Evolutionary conservation across 2,329 filamentous ascomycete genomes (phyloP).

Genomic region (Chlorencoelia australis): DNA sequence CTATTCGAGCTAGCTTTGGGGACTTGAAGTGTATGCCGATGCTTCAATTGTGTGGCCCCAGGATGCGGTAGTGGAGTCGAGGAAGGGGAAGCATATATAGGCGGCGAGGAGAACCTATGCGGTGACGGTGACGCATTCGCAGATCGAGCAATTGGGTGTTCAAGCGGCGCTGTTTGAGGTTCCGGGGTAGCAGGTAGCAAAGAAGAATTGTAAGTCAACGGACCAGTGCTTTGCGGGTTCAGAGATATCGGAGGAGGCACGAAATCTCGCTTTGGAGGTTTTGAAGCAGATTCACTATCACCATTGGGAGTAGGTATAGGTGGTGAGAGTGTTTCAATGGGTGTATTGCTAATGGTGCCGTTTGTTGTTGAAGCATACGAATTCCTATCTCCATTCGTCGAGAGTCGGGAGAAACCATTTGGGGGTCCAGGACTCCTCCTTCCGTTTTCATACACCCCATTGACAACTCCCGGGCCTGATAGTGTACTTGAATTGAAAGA

Average conservation of each 20-base stretch:
- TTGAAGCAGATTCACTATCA: constrained; percentile 17
- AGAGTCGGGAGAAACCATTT: constrained; percentile 18
- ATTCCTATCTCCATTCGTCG: constrained; percentile 16
- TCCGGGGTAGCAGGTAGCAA: constrained; percentile 22
- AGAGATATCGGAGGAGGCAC: constrained; percentile 19
- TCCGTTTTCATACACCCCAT: constrained; percentile 22
- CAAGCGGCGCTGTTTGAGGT: constrained; percentile 16
- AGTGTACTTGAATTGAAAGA: constrained; percentile 23
- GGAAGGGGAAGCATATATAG: constrained; percentile 41
- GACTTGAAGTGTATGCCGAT: constrained; percentile 83
- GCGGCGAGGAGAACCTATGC: constrained; percentile 56
- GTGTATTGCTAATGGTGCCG: constrained; percentile 14
- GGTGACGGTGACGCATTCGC: constrained; percentile 29
- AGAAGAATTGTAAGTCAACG: constrained; percentile 24
- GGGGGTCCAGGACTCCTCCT: constrained; percentile 21
- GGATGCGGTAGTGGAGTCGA: constrained; percentile 31
- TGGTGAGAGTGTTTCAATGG: constrained; percentile 6
- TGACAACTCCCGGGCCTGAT: constrained; percentile 22
- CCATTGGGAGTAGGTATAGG: constrained; percentile 16
- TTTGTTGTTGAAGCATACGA: constrained; percentile 23
- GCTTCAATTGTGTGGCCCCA: constrained; percentile 52
- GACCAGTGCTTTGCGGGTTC: constrained; percentile 25
- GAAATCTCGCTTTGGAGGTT: constrained; percentile 12
- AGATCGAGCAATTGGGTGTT: constrained; percentile 18
- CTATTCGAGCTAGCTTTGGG: constrained; percentile 58